phyloP scores from a whole-genome alignment of 306 rosid species.

The Crotalaria pallida region DNA sequence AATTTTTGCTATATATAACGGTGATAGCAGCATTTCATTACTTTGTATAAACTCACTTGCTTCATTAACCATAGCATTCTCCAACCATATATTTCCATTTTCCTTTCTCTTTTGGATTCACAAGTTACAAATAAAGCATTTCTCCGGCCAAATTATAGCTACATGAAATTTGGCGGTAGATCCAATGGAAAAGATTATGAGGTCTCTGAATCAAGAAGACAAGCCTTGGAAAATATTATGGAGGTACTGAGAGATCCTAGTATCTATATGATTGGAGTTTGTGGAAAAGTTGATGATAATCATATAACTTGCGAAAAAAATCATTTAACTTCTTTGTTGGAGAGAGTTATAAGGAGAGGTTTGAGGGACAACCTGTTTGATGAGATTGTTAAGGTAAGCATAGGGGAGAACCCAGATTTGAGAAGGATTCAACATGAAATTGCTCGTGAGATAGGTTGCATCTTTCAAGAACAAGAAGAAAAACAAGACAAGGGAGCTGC shows the following conservation, averaged over 20 bases:
- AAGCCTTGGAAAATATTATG: background rate
- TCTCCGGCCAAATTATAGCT: too few species aligned
- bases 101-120: too few species aligned
- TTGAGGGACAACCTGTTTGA: background rate
- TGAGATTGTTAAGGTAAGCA: background rate
- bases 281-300: too few species aligned
- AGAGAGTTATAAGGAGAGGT: too few species aligned
- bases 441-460: background rate
- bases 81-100: too few species aligned
- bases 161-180: too few species aligned
- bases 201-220: background rate
- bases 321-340: background rate
- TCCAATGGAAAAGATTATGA: background rate
- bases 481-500: background rate
- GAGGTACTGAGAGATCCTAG: background rate
- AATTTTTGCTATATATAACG: too few species aligned
- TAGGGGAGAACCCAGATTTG: background rate
- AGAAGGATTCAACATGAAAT: background rate
- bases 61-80: too few species aligned
- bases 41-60: too few species aligned
- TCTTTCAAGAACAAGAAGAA: background rate
- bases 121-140: too few species aligned
- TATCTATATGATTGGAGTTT: background rate
- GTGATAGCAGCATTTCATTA: too few species aligned
- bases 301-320: too few species aligned